Conservation (phyloP, 2,329 filamentous ascomycete species). For the Botrytis tulipae region DNA sequence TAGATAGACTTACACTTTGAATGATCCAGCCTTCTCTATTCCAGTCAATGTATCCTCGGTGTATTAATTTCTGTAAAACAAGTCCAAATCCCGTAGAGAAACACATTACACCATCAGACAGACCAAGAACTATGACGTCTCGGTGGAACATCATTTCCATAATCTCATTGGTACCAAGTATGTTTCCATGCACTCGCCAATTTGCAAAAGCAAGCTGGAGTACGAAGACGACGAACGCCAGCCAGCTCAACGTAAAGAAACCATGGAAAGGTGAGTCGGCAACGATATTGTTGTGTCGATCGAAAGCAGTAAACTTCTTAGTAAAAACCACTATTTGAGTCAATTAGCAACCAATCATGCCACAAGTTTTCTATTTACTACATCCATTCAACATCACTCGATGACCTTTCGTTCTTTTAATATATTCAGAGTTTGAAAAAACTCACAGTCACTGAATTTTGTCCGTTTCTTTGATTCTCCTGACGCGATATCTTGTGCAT, state of each 20-base stretch:
- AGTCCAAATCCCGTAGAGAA: conserved; percentile 63
- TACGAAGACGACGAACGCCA: conserved; percentile 64
- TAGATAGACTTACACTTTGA: conserved; percentile 54
- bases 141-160: conserved; percentile 64
- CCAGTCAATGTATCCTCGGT: conserved; percentile 64
- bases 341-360: neutral
- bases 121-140: conserved; percentile 53
- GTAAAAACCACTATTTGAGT: conserved; percentile 61
- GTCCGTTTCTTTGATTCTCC: conserved; percentile 30
- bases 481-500: conserved; percentile 31
- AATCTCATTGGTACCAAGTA: conserved; percentile 70
- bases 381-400: neutral
- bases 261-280: conserved; percentile 71
- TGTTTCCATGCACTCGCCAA: conserved; percentile 64
- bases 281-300: conserved; percentile 64
- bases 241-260: conserved; percentile 79
- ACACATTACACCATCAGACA: conserved; percentile 71
- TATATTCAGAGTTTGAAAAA: neutral
- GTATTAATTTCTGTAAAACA: conserved; percentile 60
- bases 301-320: conserved; percentile 70
- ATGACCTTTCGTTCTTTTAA: neutral
- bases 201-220: conserved; percentile 66
- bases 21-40: conserved; percentile 68
- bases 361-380: neutral
- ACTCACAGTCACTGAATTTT: conserved; percentile 45